phyloP scores from a whole-genome alignment of 805 yeast species.

The Zygosaccharomyces bailii region DNA sequence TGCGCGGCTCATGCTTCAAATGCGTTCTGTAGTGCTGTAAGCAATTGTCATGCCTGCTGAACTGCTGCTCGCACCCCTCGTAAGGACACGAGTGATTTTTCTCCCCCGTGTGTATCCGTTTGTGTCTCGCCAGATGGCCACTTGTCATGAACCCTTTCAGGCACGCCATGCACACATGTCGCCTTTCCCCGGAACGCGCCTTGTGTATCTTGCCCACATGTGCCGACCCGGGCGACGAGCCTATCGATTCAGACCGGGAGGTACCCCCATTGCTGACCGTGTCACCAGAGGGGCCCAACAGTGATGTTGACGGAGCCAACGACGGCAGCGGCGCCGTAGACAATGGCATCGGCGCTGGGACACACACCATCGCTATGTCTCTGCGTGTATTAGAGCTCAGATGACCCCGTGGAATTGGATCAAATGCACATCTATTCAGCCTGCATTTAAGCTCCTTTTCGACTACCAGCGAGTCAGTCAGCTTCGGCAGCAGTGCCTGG shows the following conservation, averaged over 20 bases:
- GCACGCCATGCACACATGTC: slow-evolving; percentile 33
- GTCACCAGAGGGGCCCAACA: background rate
- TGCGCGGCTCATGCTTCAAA: slow-evolving; percentile 40
- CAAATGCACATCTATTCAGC: slow-evolving; percentile 22
- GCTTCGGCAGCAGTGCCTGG: slow-evolving; percentile 22
- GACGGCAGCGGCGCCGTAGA: slow-evolving; percentile 9
- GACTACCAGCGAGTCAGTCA: slow-evolving; percentile 13
- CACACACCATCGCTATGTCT: no score
- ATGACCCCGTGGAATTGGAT: background rate
- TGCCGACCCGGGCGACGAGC: slow-evolving; percentile 8
- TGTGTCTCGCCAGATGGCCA: slow-evolving; percentile 87
- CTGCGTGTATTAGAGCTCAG: no score
- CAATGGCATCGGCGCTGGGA: background rate
- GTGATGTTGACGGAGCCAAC: background rate
- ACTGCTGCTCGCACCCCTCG: slow-evolving; percentile 74
- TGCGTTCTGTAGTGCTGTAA: slow-evolving; percentile 91
- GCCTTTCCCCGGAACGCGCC: slow-evolving; percentile 10
- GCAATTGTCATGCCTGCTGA: slow-evolving; percentile 91
- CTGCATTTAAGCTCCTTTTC: slow-evolving; percentile 25
- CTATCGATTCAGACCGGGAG: slow-evolving; percentile 12
- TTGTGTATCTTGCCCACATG: background rate
- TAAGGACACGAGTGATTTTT: slow-evolving; percentile 80
- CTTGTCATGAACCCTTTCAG: slow-evolving; percentile 66
- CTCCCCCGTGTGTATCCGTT: slow-evolving; percentile 89
- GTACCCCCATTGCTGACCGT: slow-evolving; percentile 1